phyloP scores from a whole-genome alignment of 805 yeast species.

The Kazachstania psychrophila region DNA sequence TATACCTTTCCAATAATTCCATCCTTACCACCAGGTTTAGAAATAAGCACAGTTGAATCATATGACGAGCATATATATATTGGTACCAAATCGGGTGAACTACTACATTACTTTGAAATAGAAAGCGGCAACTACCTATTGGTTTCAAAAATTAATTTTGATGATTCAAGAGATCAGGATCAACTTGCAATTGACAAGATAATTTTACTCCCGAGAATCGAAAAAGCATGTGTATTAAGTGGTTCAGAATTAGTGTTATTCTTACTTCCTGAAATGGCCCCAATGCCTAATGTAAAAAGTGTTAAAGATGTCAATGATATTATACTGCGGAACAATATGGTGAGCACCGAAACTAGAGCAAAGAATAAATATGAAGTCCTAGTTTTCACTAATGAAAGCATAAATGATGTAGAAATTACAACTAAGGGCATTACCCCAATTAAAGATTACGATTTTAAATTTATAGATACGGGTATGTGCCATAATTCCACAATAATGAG shows the following conservation, averaged over 20 bases:
- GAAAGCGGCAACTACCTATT: slow-evolving; percentile 25
- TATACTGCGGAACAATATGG: neutral
- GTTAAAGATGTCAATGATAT: slow-evolving; percentile 16
- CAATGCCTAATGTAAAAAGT: slow-evolving; percentile 20
- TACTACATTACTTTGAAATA: slow-evolving; percentile 29
- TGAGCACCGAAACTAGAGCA: neutral
- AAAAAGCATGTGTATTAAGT: slow-evolving; percentile 24
- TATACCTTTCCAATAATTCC: slow-evolving; percentile 16
- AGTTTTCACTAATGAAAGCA: slow-evolving; percentile 9
- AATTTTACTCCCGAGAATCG: slow-evolving; percentile 21
- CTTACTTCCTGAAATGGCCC: slow-evolving; percentile 30
- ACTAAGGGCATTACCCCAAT: slow-evolving; percentile 5
- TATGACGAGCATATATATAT: slow-evolving; percentile 26
- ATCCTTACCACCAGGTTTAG: slow-evolving; percentile 19
- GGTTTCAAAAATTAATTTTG: slow-evolving; percentile 25
- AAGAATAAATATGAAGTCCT: slow-evolving; percentile 10
- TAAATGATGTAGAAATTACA: slow-evolving; percentile 10
- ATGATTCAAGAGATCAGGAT: slow-evolving; percentile 6
- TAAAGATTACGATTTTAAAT: slow-evolving; percentile 10
- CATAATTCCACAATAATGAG: slow-evolving; percentile 16
- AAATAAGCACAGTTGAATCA: slow-evolving; percentile 20
- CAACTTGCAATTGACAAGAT: slow-evolving; percentile 17
- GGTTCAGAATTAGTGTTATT: slow-evolving; percentile 15
- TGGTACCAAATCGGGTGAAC: slow-evolving; percentile 26
- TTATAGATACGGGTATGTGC: slow-evolving; percentile 7